These are phyloP conservation scores for Penicillium psychrosexuale DNA, from an alignment of 2,329 filamentous ascomycete genomes.

Conservation along the genomic window DNA sequence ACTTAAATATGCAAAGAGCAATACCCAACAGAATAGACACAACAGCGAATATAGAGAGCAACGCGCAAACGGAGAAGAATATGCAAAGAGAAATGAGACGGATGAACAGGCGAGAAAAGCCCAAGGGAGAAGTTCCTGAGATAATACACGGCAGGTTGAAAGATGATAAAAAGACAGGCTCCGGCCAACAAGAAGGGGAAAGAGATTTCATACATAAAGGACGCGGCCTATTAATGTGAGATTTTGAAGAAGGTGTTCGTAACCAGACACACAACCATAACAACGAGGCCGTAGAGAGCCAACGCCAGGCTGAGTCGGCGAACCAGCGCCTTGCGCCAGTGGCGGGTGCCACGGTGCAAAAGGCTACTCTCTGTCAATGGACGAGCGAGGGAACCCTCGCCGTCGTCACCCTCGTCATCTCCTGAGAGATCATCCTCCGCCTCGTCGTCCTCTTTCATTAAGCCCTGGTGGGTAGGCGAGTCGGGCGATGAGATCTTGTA, in stretches of 20 bases:
- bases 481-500: constrained; percentile 96
- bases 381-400: constrained; percentile 39
- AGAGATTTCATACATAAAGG: not conserved
- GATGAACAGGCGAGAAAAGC: not conserved
- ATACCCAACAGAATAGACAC: not conserved
- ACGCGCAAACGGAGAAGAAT: not conserved
- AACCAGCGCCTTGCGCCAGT: constrained; percentile 61
- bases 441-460: constrained; percentile 87
- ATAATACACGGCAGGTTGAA: not conserved
- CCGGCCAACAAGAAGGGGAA: not conserved
- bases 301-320: constrained; percentile 71
- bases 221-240: constrained; percentile 50
- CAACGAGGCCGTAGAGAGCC: constrained; percentile 75
- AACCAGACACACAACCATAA: constrained; percentile 84
- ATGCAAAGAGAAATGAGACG: not conserved
- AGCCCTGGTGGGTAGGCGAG: constrained; percentile 76
- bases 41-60: not conserved
- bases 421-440: constrained; percentile 54
- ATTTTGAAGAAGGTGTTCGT: constrained; percentile 80
- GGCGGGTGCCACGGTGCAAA: constrained; percentile 61
- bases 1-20: not conserved
- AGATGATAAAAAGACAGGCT: not conserved
- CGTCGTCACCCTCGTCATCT: constrained; percentile 30
- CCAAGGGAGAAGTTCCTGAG: not conserved
- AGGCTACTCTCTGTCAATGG: constrained; percentile 55